Base-by-base conservation (phyloP, 2,329 filamentous ascomycete genomes). In the Ophioceras dolichostomum region DNA sequence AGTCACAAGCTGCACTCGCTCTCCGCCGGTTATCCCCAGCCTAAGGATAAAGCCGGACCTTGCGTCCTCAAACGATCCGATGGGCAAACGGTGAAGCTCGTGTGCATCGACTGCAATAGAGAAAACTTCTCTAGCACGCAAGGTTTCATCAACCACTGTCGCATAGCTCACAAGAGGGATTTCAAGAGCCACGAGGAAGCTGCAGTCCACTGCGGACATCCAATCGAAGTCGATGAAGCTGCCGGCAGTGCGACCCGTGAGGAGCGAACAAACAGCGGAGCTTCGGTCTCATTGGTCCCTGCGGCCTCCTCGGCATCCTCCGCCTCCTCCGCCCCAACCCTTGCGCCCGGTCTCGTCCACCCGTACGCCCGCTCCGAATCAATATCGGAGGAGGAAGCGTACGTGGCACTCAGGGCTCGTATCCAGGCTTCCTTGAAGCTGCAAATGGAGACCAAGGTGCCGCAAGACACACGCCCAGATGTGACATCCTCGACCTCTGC, bases 141-240 rank as follows among this genome's bases (percentile, higher is more conserved):
- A 58, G 91, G 91, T n/a, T 96, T 96, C 61, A 91, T 98, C 63
- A 98, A 98, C 54, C 91, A 98, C 55, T 96, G 89, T 56, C 86
- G 91, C 40, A 96, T 98, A 49, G 87, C 88, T 19, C 91, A 98
- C 61, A 83, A 82, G 54, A 74, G 85, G 41, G 87, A 93, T 45
- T 96, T 88, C 66, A 89, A 94, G 61, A 95, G 86, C 49, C 91
- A 98, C 52, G 89, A 96, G 57, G 85, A 88, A 51, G 91, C 91
- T 43, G 91, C 89, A 24, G 71, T 88, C 39, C 82, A 83, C 41
- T 93, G 86, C 48, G 91, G 91, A 37, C 79, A 88, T 47, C 76
- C 82, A 10, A 76, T 94, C 41, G 83, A 94, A 48, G 65, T 74
- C 44, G 72, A 81, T 45, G 76, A 81, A 38, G 57, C 57, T 20